Base-by-base conservation (phyloP, 257 asterid genomes). In the Scutellaria baicalensis region DNA sequence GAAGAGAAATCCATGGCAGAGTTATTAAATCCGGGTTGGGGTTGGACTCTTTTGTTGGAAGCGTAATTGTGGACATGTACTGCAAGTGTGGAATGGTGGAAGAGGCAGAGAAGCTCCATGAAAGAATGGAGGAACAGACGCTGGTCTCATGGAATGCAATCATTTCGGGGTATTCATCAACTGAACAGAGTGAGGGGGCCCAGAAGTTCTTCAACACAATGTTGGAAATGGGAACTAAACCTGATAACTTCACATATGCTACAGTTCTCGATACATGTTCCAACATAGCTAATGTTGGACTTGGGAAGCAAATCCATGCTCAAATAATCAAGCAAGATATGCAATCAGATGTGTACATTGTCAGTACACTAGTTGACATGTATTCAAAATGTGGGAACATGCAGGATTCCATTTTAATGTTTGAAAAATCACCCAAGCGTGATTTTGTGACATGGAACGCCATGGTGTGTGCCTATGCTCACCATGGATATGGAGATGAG, bases 311-410 rank as follows among this genome's bases (percentile, higher is more conserved):
- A 80, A 84, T 93, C 68, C 98, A 93, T 61, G 95, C 93, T 21
- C 98, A 93, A 66, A 83, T 83, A 59, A 84, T 90, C 82, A 93
- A 93, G 85, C 89, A 87, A 69, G 97, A 93, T 58, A 59, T 90
- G 84, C 89, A 76, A 64, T 72, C 84, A 9, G 98, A 90, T 51
- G 93, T 77, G 51, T 93, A 84, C 68, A 87, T 93, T 39, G 74
- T 82, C 17, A 93, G 98, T 63, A 93, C 98, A 27, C 84, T 93
- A 35, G 98, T 93, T 35, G 98, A 93, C 82, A 93, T 93, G 98
- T 93, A 93, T 54, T 90, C 98, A 0, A 93, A 93, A 62, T 90
- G 98, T 49, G 98, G 97, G 65, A 78, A 82, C 84, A 59, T 90
- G 92, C 78, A 81, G 20, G 98, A 88, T 59, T 85, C 92, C 1